Conservation (phyloP, 192 early-diverging fungal species). For the Chytriomyces sp. region DNA sequence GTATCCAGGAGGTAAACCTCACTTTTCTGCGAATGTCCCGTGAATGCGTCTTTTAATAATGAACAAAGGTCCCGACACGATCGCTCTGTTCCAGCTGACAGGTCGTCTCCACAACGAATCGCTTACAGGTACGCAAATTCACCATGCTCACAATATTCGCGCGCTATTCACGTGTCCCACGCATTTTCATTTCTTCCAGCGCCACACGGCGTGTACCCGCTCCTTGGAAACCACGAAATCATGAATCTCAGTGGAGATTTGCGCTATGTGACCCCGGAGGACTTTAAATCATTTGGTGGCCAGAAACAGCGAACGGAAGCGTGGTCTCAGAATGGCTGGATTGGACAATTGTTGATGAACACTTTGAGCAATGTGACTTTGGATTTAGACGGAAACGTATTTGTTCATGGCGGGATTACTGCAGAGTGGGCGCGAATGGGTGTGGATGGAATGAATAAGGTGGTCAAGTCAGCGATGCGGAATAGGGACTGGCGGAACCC, state of each 20-base stretch:
- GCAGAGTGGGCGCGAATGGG: constrained; percentile 50
- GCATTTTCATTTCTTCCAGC: too few relatives aligned
- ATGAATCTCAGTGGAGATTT: constrained; percentile 69
- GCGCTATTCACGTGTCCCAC: too few relatives aligned
- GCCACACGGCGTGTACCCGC: constrained; percentile 57
- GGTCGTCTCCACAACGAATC: constrained; percentile 64
- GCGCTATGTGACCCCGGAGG: constrained; percentile 62
- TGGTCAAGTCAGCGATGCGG: constrained; percentile 41
- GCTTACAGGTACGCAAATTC: background rate
- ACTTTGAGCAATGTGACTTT: constrained; percentile 47
- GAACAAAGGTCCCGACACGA: constrained; percentile 58
- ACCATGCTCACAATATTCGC: too few relatives aligned
- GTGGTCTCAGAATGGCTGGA: constrained; percentile 58
- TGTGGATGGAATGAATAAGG: constrained; percentile 57
- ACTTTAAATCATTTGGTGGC: constrained; percentile 62
- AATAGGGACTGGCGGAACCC: constrained; percentile 24
- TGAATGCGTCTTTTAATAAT: too few relatives aligned
- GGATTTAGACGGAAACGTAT: constrained; percentile 57
- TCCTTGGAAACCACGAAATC: constrained; percentile 63
- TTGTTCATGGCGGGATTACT: constrained; percentile 65
- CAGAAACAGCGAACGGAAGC: constrained; percentile 45
- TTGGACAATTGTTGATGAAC: constrained; percentile 47
- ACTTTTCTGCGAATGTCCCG: too few relatives aligned
- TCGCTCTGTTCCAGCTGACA: constrained; percentile 67
- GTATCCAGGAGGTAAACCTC: too few relatives aligned